phyloP scores from a whole-genome alignment of 768 basidiomycete genomes.

The Tulasnella sp. region DNA sequence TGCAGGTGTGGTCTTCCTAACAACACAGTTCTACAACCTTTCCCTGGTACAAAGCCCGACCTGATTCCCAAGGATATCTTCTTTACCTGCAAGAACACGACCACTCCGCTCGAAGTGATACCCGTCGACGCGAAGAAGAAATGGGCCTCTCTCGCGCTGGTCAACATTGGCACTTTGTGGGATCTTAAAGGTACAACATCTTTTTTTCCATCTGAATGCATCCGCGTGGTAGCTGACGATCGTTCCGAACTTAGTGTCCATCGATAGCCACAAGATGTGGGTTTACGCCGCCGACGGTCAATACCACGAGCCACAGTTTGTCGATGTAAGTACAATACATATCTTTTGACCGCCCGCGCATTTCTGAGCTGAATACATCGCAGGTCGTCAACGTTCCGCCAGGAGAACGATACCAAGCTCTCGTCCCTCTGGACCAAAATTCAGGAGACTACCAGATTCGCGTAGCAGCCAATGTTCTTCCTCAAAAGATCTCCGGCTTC shows the following conservation, averaged over 20 bases:
- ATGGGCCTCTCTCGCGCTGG: slow-evolving; percentile 13
- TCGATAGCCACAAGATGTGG: slow-evolving; percentile 16
- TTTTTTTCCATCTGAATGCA: neutral
- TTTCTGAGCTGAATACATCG: neutral
- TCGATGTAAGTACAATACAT: slow-evolving; percentile 16
- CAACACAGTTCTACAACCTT: slow-evolving; percentile 3
- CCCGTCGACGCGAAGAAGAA: slow-evolving; percentile 5
- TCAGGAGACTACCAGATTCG: slow-evolving; percentile 16
- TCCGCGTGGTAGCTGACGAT: neutral
- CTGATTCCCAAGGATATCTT: slow-evolving; percentile 1
- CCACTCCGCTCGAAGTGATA: slow-evolving; percentile 8
- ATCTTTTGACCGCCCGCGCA: no score
- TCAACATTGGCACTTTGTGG: slow-evolving; percentile 17
- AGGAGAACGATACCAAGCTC: slow-evolving; percentile 14
- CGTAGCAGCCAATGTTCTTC: neutral
- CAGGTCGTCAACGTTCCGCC: slow-evolving; percentile 15
- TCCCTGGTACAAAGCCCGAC: neutral
- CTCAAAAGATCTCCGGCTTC: slow-evolving; percentile 20
- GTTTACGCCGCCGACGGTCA: slow-evolving; percentile 20
- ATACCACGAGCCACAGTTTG: slow-evolving; percentile 14
- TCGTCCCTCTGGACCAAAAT: slow-evolving; percentile 17
- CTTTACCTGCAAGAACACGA: slow-evolving; percentile 18
- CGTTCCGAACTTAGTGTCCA: neutral
- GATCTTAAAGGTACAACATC: neutral
- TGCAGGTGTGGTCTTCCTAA: slow-evolving; percentile 6